Conservation (phyloP, 306 rosid genomes). For the Styphnolobium japonicum region DNA sequence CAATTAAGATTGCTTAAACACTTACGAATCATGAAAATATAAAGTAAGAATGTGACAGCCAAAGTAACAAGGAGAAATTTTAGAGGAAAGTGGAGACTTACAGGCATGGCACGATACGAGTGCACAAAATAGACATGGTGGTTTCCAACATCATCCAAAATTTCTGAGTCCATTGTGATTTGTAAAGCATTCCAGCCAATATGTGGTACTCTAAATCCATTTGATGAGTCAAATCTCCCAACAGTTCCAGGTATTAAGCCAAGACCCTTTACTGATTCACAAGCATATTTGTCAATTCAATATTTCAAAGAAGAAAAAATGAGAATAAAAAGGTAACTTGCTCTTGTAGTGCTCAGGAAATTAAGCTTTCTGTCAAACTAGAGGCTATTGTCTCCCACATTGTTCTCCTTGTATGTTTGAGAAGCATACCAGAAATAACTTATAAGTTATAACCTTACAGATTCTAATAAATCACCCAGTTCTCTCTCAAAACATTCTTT, state of each 20-base stretch:
- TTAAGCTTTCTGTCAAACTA: conserved; percentile 3
- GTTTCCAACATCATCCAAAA: conserved; percentile 82
- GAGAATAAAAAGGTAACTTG: background rate
- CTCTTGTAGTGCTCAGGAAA: background rate
- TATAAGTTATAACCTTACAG: background rate
- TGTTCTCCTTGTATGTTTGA: background rate
- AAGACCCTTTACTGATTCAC: conserved; percentile 84
- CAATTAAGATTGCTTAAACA: conserved; percentile 5
- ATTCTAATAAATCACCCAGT: background rate
- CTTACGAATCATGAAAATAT: background rate
- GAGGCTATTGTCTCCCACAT: background rate
- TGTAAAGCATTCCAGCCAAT: conserved; percentile 97
- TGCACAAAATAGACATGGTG: conserved; percentile 89
- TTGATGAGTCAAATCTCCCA: conserved; percentile 90
- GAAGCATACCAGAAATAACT: background rate
- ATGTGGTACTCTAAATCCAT: conserved; percentile 88
- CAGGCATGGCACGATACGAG: conserved; percentile 91
- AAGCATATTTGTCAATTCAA: conserved; percentile 26
- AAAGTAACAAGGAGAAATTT: conserved; percentile 1
- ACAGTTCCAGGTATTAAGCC: conserved; percentile 93
- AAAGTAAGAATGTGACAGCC: background rate
- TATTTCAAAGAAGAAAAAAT: background rate
- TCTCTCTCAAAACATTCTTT: background rate
- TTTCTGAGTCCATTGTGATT: conserved; percentile 56
- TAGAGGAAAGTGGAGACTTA: conserved; percentile 34